Evolutionary conservation across 306 rosid species (phyloP).

Genomic region (Oxytropis ochrocephala): DNA sequence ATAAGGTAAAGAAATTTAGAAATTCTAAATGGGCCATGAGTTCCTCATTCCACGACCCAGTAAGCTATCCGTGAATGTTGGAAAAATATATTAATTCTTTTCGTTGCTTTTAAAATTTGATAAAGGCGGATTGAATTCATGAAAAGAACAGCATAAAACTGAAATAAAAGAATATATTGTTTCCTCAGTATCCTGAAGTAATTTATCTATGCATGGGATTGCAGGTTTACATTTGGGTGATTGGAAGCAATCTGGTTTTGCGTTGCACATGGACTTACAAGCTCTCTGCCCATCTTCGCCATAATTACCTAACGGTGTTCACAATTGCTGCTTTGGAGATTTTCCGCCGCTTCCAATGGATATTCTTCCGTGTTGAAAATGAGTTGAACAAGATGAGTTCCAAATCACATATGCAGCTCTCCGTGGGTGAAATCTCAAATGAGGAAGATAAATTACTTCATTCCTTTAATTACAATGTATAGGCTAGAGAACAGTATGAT

Average conservation of each 20-base stretch:
- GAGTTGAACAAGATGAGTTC: conserved; percentile 81
- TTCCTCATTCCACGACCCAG: background rate
- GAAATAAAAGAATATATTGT: background rate
- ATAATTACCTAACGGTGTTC: conserved; percentile 84
- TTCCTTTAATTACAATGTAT: conserved; percentile 54
- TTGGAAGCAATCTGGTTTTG: conserved; percentile 80
- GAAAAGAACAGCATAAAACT: background rate
- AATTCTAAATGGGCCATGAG: background rate
- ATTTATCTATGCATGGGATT: conserved; percentile 15
- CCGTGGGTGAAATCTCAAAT: conserved; percentile 45
- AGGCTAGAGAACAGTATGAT: conserved; percentile 28
- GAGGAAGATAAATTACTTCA: conserved; percentile 69
- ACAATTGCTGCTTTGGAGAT: conserved; percentile 80
- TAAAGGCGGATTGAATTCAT: background rate
- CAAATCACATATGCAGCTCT: conserved; percentile 56
- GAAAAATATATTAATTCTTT: background rate
- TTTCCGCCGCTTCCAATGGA: conserved; percentile 97
- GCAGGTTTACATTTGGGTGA: conserved; percentile 94
- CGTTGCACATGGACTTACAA: conserved; percentile 99
- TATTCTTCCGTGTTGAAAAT: conserved; percentile 92
- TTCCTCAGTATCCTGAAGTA: conserved; percentile 14
- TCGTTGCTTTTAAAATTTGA: background rate
- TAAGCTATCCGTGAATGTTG: background rate
- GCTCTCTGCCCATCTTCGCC: conserved; percentile 97
- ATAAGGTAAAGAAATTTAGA: background rate